Conservation (phyloP, 805 yeast species). For the Hanseniaspora occidentalis region DNA sequence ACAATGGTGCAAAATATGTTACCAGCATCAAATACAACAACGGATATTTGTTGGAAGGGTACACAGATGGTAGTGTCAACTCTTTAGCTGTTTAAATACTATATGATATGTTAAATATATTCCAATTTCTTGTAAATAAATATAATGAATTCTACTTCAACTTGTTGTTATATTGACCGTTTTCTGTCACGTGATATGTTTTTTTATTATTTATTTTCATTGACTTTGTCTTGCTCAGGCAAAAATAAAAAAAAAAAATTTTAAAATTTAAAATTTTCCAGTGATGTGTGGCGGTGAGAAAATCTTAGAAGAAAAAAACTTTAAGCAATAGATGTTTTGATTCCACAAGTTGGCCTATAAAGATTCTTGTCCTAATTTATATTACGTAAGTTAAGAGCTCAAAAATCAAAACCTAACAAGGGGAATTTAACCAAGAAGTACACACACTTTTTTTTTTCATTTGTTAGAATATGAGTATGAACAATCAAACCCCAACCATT, state of each 20-base stretch:
- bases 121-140: too few species aligned
- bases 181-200: background rate
- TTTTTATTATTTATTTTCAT: too few species aligned
- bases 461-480: slow-evolving; percentile 60
- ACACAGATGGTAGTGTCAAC: slow-evolving; percentile 45
- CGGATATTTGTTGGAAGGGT: slow-evolving; percentile 57
- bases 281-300: too few species aligned
- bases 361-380: background rate
- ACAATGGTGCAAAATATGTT: slow-evolving; percentile 18
- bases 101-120: background rate
- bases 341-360: background rate
- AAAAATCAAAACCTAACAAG: too few species aligned
- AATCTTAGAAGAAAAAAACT: background rate
- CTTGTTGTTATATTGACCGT: background rate
- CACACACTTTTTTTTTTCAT: too few species aligned
- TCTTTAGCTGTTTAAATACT: slow-evolving; percentile 42
- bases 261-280: too few species aligned
- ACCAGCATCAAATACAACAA: slow-evolving; percentile 40
- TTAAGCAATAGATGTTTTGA: background rate
- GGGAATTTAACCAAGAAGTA: background rate
- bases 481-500: slow-evolving; percentile 93
- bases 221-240: too few species aligned
- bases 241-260: background rate
- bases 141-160: too few species aligned
- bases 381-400: too few species aligned